Evolutionary conservation across 2,329 filamentous ascomycete genomes (phyloP), one percentile per base, ranked within the genome.

Genomic region (Xylaria sp.): DNA sequence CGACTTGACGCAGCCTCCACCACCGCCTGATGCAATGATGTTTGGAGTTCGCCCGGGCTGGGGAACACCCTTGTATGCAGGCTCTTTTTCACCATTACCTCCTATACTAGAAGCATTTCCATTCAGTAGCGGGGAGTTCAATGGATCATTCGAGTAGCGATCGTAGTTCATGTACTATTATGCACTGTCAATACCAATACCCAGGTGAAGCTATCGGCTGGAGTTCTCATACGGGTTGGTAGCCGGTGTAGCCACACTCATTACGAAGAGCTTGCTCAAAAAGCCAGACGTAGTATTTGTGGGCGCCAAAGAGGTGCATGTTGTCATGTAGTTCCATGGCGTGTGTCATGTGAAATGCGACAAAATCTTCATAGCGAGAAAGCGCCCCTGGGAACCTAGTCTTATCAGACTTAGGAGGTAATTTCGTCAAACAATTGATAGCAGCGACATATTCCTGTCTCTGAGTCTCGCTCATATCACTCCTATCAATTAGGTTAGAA

Each of bases 1-100:
- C 2, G 77, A 77, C 2, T 77, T 81, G 4, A 89, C 80, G 72
- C 87, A 89, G 2, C 87, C 87, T 29, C 87, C 87, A 13, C 87
- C 87, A 3, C 81, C 81, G 12, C 82, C 87, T 0, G 85, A 75
- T 47, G 79, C 78, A 42, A 86, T 79, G 21, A 79, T 77, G 69
- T 84, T 79, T n/a, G 80, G 75, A 8, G 78, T 79, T n/a, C 79
- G 75, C 18, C 75, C 76, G 9, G 64, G 69, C 66, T 80, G 78
- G 4, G 71, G 59, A 44, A 77, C 70, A 2, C 75, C 75, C 61
- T 73, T 74, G 53, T 77, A 77, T 1, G 61, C 48, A 3, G 72
- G 73, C 0, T 75, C 74, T 12, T 25, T 80, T 3, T 51, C 67
- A 23, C 86, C 85, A 62, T 86, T 83, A 9, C 85, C 84, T 25